Conservation (phyloP, 306 rosid genomes). For the Medicago lupulina region DNA sequence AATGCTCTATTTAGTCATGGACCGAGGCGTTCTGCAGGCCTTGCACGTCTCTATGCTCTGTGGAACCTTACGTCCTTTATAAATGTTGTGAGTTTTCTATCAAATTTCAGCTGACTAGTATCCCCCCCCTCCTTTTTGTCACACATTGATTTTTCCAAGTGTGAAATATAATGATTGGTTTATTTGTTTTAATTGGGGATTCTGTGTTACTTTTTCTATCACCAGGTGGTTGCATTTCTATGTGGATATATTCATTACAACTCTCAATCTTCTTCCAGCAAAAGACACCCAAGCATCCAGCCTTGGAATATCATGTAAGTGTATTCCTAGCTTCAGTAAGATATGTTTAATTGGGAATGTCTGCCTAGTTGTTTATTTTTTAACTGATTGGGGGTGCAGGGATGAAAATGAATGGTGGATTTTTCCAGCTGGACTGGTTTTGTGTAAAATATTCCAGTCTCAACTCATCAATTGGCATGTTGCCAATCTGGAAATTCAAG, state of each 20-base stretch:
- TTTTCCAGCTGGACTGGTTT: slow-evolving; percentile 80
- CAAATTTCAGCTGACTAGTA: slow-evolving; percentile 32
- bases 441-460: slow-evolving; percentile 89
- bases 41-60: slow-evolving; percentile 89
- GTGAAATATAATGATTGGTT: not conserved
- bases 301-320: slow-evolving; percentile 95
- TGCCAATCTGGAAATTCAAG: slow-evolving; percentile 98
- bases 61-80: slow-evolving; percentile 91
- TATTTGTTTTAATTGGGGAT: slow-evolving; percentile 10
- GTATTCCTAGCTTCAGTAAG: slow-evolving; percentile 26
- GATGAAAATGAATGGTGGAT: slow-evolving; percentile 99
- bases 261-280: slow-evolving; percentile 66
- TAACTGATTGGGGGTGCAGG: slow-evolving; percentile 57
- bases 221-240: slow-evolving; percentile 87
- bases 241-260: slow-evolving; percentile 87
- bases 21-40: slow-evolving; percentile 97
- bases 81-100: slow-evolving; percentile 78
- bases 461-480: slow-evolving; percentile 96
- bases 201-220: slow-evolving; percentile 30
- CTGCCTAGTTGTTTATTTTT: slow-evolving; percentile 26
- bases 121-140: not conserved
- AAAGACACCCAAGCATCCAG: slow-evolving; percentile 67
- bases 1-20: slow-evolving; percentile 99
- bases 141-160: not conserved
- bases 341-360: slow-evolving; percentile 23